Base-by-base conservation (phyloP, 148 eudicot species). In the Cornus kousa region DNA sequence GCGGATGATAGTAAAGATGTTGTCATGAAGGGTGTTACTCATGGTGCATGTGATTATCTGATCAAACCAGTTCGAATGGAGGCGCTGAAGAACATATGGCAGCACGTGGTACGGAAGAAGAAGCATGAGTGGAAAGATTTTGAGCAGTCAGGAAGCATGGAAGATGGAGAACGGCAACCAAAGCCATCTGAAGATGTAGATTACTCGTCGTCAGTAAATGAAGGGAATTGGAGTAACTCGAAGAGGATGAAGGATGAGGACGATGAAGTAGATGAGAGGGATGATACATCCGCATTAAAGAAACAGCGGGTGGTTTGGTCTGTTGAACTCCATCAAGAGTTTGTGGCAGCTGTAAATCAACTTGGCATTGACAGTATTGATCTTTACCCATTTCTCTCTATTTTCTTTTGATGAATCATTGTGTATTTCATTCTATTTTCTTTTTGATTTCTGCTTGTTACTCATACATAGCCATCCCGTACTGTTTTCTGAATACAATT, bases 251-350 rank as follows among this genome's bases (percentile, higher is more conserved):
- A 92, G 78, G 91, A 86, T 3, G 97, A 88, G 71, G 97, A 92
- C 20, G 97, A 91, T 7, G 91, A 87, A 9, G 35, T 70, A 0
- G 97, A 89, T 22, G 97, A 92, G 0, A 91, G 86, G 84, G 97
- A 94, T 70, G 98, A 92, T 78, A 72, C 87, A 3, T 76, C 95
- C 79, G 71, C 93, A 9, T 78, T 87, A 59, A 94, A 94, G 83
- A 92, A 92, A 77, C 98, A 97, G 64, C 83, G 98, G 43, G 95
- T 94, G 20, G 98, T 94, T 81, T 94, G 98, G 98, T 89, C 98
- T 1, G 93, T 89, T 43, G 98, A 94, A 85, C 98, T 94, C 57
- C 98, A 94, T 83, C 95, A 94, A 71, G 93, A 92, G 60, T 94
- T 94, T 83, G 97, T 94, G 37, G 88, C 88, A 22, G 98, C 98